Evolutionary conservation across 805 yeast genomes (phyloP), one percentile per base, ranked within the genome.

Genomic region (Geotrichum ghanense): DNA sequence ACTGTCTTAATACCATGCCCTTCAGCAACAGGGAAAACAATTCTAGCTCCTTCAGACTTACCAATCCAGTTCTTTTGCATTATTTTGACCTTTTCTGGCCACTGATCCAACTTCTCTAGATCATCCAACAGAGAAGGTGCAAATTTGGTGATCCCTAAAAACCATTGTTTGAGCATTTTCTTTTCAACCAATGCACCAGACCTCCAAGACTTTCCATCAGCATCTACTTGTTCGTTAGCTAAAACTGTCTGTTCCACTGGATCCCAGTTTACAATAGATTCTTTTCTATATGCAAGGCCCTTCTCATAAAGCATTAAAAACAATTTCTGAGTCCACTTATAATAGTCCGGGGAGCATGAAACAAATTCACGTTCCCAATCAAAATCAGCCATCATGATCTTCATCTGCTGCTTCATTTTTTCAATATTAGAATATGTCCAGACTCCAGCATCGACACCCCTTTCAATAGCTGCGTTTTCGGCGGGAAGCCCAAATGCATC

Each of bases 401-500:
- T 65, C 83, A 88, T 76, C 64, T 92, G 97, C 17, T 68, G 70
- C 57, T 82, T 85, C 98, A 92, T 92, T 56, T 79, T 83, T 1
- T 63, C 66, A n/a, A 92, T 87, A 60, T 92, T 92, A 14, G 68
- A 57, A 39, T 67, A 71, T 0, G 98, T 92, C 98, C 98, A 92
- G 1, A 63, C 72, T 0, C 77, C 75, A 0, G 98, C 97, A 51
- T 77, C 78, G 10, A 86, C 71, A 1, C 78, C 78, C 51, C 95
- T 67, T 61, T 89, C 95, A 24, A 87, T 80, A 0, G 98, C 98
- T 0, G 98, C 98, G 62, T 92, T 92, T 61, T 92, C 98, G 0
- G 98, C 98, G 0, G 98, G 98, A 22, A 92, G 69, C 1, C 98
- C 98, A 71, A 92, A 92, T 0, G 97, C 95, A 69, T 92, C 98